Conservation (phyloP, 2,329 filamentous ascomycete genomes). For the Monosporascus sp. region DNA sequence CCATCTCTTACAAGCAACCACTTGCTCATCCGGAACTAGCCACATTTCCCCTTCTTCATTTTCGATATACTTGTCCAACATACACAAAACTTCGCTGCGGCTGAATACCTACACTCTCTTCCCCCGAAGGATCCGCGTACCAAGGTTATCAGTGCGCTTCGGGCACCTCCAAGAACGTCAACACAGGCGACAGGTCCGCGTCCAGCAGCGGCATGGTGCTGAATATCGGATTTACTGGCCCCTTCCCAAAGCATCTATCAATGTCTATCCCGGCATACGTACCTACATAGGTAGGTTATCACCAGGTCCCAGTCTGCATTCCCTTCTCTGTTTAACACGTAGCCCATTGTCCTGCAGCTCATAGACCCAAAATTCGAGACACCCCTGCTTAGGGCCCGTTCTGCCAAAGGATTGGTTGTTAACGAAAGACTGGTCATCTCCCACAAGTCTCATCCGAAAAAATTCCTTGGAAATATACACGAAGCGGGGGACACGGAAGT, state of each 20-base stretch:
- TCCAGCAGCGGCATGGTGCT: neutral
- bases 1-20: neutral
- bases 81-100: neutral
- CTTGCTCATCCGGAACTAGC: neutral
- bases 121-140: neutral
- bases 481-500: constrained; percentile 5
- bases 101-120: neutral
- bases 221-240: neutral
- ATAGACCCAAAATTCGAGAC: constrained; percentile 11
- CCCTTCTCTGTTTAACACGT: constrained; percentile 1
- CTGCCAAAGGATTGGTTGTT: constrained; percentile 13
- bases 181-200: neutral
- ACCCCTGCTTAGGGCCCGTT: constrained; percentile 12
- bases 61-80: neutral
- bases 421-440: constrained; percentile 8
- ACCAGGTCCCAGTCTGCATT: neutral
- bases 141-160: neutral
- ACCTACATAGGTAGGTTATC: neutral
- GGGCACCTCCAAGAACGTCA: neutral
- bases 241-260: neutral
- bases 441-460: constrained; percentile 4
- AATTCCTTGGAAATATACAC: constrained; percentile 11
- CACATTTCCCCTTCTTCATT: neutral
- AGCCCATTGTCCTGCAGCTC: constrained; percentile 13
- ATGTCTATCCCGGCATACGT: neutral